Evolutionary conservation across 73 alveolate species (phyloP), one percentile per base, ranked within the genome.

Genomic region (Blepharisma stoltei): DNA sequence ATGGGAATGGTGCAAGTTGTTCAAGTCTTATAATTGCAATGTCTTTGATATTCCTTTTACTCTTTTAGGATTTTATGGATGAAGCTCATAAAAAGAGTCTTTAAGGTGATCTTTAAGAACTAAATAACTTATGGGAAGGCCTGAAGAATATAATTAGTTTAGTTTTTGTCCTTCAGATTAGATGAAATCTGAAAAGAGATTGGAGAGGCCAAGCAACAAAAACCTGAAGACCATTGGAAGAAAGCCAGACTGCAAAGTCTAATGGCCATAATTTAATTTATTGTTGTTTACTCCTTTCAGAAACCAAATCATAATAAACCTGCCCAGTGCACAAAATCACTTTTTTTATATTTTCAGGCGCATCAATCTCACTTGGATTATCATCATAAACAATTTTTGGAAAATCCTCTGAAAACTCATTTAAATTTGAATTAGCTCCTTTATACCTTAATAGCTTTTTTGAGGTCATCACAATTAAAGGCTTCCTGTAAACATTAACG

Each of bases 1-100:
- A 94, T 9, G 99, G 99, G 81, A 94, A 83, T 6, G 99, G 99
- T 60, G 93, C 96, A 37, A 91, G 71, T 77, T 94, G 93, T 87
- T 94, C 99, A 70, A 94, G 78, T 54, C 97, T 89, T 23, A 89
- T 71, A 47, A 94, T 90, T 4, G 97, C 97, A 32, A 89, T 88
- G 25, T 94, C 97, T 76, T 89, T 32, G 3, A 32, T 32, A 3
- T 32, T 32, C 41, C 41, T 32, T 32, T 32, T 32, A 32, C 41
- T 32, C 76, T 92, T 83, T 38, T 90, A n/a, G n/a, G n/a, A n/a
- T n/a, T n/a, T n/a, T n/a, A n/a, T n/a, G n/a, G n/a, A n/a, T n/a
- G n/a, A n/a, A n/a, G n/a, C n/a, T n/a, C n/a, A n/a, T n/a, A n/a
- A n/a, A n/a, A n/a, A n/a, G n/a, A n/a, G n/a, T n/a, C n/a, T n/a